These are phyloP conservation scores for Plenodomus biglobosus DNA, from an alignment of 2,329 filamentous ascomycete species.

Conservation along the genomic window DNA sequence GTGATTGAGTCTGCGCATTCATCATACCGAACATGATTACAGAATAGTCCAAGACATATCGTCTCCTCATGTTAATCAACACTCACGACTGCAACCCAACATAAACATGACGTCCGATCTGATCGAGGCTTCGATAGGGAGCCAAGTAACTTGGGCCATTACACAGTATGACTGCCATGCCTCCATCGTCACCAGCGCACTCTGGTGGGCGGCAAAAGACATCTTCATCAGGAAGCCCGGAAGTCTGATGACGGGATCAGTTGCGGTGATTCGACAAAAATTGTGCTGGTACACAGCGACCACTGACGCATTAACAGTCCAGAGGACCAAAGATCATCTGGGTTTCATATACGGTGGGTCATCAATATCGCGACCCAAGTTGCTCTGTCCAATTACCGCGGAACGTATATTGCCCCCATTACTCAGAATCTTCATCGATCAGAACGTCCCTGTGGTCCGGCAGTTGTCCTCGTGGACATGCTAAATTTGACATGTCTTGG, in stretches of 20 bases:
- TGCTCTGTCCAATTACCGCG: constrained; percentile 29
- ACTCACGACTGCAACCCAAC: not conserved
- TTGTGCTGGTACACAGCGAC: constrained; percentile 14
- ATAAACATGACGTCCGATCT: not conserved
- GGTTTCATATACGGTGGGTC: constrained; percentile 16
- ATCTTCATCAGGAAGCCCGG: not conserved
- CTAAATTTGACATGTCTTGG: constrained; percentile 3
- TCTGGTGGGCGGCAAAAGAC: constrained; percentile 5
- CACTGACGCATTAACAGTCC: constrained; percentile 8
- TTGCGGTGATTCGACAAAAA: constrained; percentile 11
- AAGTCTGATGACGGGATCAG: not conserved
- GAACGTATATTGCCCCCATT: constrained; percentile 36
- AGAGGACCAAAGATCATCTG: constrained; percentile 7
- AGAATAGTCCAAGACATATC: too few relatives aligned
- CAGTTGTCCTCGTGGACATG: constrained; percentile 24
- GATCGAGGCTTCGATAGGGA: not conserved
- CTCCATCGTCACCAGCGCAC: constrained; percentile 12
- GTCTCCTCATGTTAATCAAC: not conserved
- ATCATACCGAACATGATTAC: too few relatives aligned
- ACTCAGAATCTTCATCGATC: constrained; percentile 22
- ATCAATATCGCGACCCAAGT: constrained; percentile 23
- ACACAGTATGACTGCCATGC: constrained; percentile 4
- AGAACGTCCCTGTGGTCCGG: constrained; percentile 27
- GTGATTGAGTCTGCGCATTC: too few relatives aligned
- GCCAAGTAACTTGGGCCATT: constrained; percentile 10